Evolutionary conservation across 2,329 filamentous ascomycete genomes (phyloP).

Genomic region (Ophiostoma tasmaniense): DNA sequence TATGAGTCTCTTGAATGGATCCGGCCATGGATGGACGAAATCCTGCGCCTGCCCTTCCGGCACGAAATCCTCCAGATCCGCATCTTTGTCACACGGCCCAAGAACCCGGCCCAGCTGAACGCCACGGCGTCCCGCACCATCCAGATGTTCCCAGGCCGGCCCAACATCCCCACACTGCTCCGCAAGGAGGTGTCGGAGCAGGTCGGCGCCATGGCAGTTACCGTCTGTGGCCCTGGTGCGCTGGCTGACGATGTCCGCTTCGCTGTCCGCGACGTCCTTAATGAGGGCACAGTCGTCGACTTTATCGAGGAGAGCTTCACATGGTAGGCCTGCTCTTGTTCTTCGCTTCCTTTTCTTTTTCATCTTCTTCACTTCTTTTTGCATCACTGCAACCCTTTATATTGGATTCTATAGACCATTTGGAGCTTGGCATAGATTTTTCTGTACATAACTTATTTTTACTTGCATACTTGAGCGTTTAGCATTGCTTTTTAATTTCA

Average conservation of each 20-base stretch:
- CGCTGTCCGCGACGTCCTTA: slow-evolving; percentile 56
- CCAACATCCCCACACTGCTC: slow-evolving; percentile 72
- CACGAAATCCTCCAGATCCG: slow-evolving; percentile 77
- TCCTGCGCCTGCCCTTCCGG: slow-evolving; percentile 71
- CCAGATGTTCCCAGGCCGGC: slow-evolving; percentile 85
- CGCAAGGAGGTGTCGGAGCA: slow-evolving; percentile 73
- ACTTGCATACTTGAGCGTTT: neutral
- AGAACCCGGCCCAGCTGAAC: slow-evolving; percentile 53
- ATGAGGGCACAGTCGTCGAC: slow-evolving; percentile 54
- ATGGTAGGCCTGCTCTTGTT: slow-evolving; percentile 34
- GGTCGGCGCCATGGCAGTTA: slow-evolving; percentile 80
- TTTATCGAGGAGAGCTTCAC: slow-evolving; percentile 73
- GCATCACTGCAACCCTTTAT: neutral
- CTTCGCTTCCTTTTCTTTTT: neutral
- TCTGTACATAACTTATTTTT: neutral
- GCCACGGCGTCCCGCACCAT: slow-evolving; percentile 65
- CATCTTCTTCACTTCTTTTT: neutral
- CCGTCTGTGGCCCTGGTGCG: slow-evolving; percentile 67
- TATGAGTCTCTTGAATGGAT: slow-evolving; percentile 90
- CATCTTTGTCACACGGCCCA: slow-evolving; percentile 82
- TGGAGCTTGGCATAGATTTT: neutral
- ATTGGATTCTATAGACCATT: neutral
- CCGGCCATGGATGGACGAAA: slow-evolving; percentile 67
- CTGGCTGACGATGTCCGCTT: slow-evolving; percentile 67
- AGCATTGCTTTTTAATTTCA: neutral